These are phyloP conservation scores for Aquanectria penicillioides DNA, from an alignment of 2,329 filamentous ascomycete genomes.

Conservation along the genomic window DNA sequence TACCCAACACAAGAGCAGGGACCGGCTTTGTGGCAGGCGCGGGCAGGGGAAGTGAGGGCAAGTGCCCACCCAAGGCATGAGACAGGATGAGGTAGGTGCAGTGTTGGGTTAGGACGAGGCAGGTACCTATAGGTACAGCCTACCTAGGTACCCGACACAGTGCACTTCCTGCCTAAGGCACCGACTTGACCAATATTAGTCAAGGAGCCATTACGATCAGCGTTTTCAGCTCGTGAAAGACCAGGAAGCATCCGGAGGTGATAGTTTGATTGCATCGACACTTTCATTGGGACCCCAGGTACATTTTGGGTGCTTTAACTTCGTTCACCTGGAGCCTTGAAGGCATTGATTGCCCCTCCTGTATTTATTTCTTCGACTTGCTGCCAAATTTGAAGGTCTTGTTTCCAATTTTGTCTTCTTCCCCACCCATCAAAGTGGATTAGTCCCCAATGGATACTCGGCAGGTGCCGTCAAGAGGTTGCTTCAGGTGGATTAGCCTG, in stretches of 20 bases:
- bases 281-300: too few relatives aligned
- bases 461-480: slow-evolving; percentile 15
- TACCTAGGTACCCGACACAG: too few relatives aligned
- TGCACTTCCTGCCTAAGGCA: neutral
- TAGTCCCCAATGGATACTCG: slow-evolving; percentile 10
- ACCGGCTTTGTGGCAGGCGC: slow-evolving; percentile 11
- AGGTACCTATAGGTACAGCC: slow-evolving; percentile 8
- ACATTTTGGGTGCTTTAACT: too few relatives aligned
- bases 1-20: slow-evolving; percentile 6
- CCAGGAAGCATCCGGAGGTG: too few relatives aligned
- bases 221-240: too few relatives aligned
- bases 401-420: neutral
- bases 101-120: neutral
- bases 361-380: too few relatives aligned
- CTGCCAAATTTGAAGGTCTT: neutral
- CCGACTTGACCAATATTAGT: too few relatives aligned
- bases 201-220: too few relatives aligned
- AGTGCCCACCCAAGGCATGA: slow-evolving; percentile 13
- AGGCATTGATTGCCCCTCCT: too few relatives aligned
- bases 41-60: slow-evolving; percentile 6
- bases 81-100: neutral
- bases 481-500: slow-evolving; percentile 2
- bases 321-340: too few relatives aligned
- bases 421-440: slow-evolving; percentile 5
- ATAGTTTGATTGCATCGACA: too few relatives aligned